Conservation (phyloP, 257 asterid genomes). For the Solanum chiquidenum region DNA sequence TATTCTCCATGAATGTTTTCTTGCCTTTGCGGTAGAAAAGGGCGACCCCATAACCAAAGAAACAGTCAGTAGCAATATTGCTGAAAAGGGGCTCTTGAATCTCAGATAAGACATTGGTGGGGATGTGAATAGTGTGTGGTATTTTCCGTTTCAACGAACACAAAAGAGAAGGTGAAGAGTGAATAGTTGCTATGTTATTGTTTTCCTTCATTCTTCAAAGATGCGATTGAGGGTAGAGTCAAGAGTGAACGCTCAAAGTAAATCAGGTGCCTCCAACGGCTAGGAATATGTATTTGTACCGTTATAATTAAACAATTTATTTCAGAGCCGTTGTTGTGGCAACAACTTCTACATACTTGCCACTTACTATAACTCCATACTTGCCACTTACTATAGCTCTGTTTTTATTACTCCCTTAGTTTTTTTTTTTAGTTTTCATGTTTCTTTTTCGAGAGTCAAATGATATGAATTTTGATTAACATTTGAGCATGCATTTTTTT, state of each 20-base stretch:
- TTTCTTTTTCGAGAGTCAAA: too few relatives aligned
- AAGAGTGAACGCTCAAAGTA: background rate
- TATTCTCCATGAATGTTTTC: constrained; percentile 88
- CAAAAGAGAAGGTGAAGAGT: background rate
- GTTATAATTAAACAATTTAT: background rate
- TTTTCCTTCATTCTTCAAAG: background rate
- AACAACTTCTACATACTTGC: background rate
- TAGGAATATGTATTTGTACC: background rate
- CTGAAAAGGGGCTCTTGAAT: constrained; percentile 15
- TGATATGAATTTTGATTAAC: too few relatives aligned
- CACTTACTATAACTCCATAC: too few relatives aligned
- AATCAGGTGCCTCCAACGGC: background rate
- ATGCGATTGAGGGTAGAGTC: background rate
- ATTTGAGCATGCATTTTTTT: too few relatives aligned
- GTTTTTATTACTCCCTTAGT: too few relatives aligned
- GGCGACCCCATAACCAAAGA: constrained; percentile 55
- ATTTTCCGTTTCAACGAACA: constrained; percentile 68
- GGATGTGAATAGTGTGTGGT: constrained; percentile 69
- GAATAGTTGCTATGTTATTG: background rate
- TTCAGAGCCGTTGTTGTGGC: background rate
- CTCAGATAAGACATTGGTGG: constrained; percentile 22
- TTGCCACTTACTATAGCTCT: too few relatives aligned
- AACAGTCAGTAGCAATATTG: constrained; percentile 15
- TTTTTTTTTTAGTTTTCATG: too few relatives aligned
- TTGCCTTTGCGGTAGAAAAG: constrained; percentile 68